These are phyloP conservation scores for Ganoderma sinense DNA, from an alignment of 1,284 basidiomycete species.

Conservation along the genomic window DNA sequence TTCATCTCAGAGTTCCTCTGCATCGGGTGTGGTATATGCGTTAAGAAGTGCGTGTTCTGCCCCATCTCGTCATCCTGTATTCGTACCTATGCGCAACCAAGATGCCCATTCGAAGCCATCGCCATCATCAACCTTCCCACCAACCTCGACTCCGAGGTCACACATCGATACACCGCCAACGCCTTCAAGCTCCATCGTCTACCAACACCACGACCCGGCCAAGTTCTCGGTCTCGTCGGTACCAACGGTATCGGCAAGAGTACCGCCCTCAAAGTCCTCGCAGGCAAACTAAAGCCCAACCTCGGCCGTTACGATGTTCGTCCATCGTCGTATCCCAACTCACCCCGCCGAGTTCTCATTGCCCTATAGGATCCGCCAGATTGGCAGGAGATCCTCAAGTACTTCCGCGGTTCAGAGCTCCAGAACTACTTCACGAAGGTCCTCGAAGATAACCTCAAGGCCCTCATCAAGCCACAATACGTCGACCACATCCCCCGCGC, in stretches of 20 bases:
- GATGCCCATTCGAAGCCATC: slow-evolving; percentile 98
- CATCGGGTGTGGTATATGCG: slow-evolving; percentile 98
- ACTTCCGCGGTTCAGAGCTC: slow-evolving; percentile 96
- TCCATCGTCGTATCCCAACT: slow-evolving; percentile 20
- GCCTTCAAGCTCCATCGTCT: slow-evolving; percentile 97
- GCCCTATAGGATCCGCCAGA: slow-evolving; percentile 86
- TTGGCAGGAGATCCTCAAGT: slow-evolving; percentile 97
- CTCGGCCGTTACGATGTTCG: slow-evolving; percentile 89
- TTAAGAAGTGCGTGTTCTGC: slow-evolving; percentile 82
- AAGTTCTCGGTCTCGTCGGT: slow-evolving; percentile 94
- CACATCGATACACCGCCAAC: slow-evolving; percentile 97
- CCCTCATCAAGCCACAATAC: slow-evolving; percentile 98
- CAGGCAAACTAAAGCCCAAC: slow-evolving; percentile 95
- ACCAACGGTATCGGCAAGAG: slow-evolving; percentile 99
- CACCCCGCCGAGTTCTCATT: slow-evolving; percentile 16
- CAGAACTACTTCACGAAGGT: slow-evolving; percentile 99
- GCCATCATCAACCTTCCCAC: slow-evolving; percentile 97
- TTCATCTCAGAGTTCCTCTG: slow-evolving; percentile 98
- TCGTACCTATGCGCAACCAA: slow-evolving; percentile 41
- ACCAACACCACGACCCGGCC: slow-evolving; percentile 93
- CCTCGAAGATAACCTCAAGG: slow-evolving; percentile 97
- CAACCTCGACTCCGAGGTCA: slow-evolving; percentile 92
- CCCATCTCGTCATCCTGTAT: neutral
- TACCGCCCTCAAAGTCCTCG: slow-evolving; percentile 94
- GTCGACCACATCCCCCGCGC: slow-evolving; percentile 97